These are phyloP conservation scores for Wickerhamiella parazyma DNA, from an alignment of 805 yeast genomes.

Conservation along the genomic window DNA sequence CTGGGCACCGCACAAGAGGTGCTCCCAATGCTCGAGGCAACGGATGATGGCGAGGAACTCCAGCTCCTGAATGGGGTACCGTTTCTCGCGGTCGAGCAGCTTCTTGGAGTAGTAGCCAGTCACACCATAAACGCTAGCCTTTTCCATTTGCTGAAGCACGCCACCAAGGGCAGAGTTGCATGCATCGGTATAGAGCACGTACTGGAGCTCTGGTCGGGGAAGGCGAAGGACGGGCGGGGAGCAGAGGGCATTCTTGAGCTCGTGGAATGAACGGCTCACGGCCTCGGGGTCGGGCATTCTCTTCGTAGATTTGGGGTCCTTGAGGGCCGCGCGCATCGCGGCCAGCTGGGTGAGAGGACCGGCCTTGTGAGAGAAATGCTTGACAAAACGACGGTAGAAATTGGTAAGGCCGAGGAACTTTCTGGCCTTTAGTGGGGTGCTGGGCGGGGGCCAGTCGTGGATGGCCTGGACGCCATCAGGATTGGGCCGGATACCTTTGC, in stretches of 20 bases:
- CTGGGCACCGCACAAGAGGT: neutral
- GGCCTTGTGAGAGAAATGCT: neutral
- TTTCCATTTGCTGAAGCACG: too few relatives aligned
- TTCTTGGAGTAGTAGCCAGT: neutral
- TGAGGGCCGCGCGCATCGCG: neutral
- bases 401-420: slow-evolving; percentile 1
- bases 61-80: neutral
- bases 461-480: neutral
- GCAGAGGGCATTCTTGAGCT: neutral
- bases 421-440: neutral
- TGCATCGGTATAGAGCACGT: too few relatives aligned
- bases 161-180: too few relatives aligned
- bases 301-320: neutral
- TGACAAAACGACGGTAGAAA: slow-evolving; percentile 3
- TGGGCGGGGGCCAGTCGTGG: neutral
- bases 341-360: neutral
- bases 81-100: neutral
- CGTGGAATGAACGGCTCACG: neutral
- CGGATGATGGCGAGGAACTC: neutral
- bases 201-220: neutral
- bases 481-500: neutral
- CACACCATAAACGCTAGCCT: neutral
- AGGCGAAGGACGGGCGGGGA: neutral
- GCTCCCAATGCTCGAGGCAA: neutral
- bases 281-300: neutral